Base-by-base conservation (phyloP, 305 asterid species). In the Fraxinus ornus region DNA sequence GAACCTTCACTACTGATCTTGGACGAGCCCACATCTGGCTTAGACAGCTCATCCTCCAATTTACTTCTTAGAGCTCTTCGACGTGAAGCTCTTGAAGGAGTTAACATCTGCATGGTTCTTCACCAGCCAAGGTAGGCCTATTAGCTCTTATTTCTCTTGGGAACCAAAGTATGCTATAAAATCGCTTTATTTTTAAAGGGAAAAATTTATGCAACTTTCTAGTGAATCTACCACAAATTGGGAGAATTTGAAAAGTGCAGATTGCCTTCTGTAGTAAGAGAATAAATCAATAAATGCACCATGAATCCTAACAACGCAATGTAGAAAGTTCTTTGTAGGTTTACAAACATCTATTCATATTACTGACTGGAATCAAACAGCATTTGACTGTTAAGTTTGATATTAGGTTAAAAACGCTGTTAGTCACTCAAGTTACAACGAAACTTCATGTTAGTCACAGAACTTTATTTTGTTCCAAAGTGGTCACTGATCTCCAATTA, bases 11-110 rank as follows among this genome's bases (percentile, higher is more conserved):
- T 97, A 66, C 89, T 97, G 79, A 97, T 97, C 85, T 90, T 97
- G 93, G 99, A 97, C 78, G 99, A 97, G 89, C 99, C 99, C 71
- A 97, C 99, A 37, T 94, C 99, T 64, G 99, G 99, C 82, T 90
- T 97, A 84, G 99, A 97, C 86, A 97, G 99, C 88, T 86, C 99
- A 72, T 97, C 99, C 80, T 97, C 99, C 88, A 91, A 90, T 86
- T 92, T 97, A 90, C 99, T 97, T 85, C 93, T 97, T 79, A 92
- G 85, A 89, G 99, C 99, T 85, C 99, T 97, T 82, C 88, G 96
- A 81, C 97, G 99, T n/a, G 99, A 97, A 90, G 95, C 99, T 86
- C 95, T 94, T 82, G 99, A 97, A 92, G 99, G 99, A 76, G 99
- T 97, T 78, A 94, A 91, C 85, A 89, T 97, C 79, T 92, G 98